Base-by-base conservation (phyloP, 441 rosid species). In the Erysimum cheiri region DNA sequence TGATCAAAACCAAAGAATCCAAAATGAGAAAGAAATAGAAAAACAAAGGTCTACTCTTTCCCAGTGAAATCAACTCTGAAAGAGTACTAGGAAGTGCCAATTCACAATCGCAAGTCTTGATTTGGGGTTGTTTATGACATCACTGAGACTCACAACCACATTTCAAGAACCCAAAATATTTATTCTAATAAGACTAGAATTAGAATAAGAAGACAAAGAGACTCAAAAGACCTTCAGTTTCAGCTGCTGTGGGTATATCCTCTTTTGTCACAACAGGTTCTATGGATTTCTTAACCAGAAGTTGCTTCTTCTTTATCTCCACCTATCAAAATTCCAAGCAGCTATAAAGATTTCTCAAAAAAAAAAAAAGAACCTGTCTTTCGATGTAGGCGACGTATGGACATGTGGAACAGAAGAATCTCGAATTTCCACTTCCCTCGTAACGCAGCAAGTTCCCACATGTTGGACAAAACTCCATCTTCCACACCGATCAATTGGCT, bases 201-300 rank as follows among this genome's bases (percentile, higher is more conserved):
- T 22, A 22, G 31, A 35, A 57, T 19, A 36, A 33, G 60, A 6
- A n/a, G 26, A 19, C 22, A n/a, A n/a, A n/a, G n/a, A n/a, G n/a
- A n/a, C n/a, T n/a, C n/a, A n/a, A n/a, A n/a, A n/a, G 37, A 75
- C 78, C 70, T 62, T 75, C 74, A 4, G 78, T 75, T 69, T 69
- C 71, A 48, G 70, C 61, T 4, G 32, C 78, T 63, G 9, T 33
- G 0, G 78, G 74, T 10, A 69, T 69, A 47, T 69, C 70, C 0
- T 69, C 48, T 63, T 75, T 62, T 6, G 46, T 46, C 32, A 69
- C 55, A 46, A 75, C 70, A 29, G 70, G 17, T 3, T 75, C 78
- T 1, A 75, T 46, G 1, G 78, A 15, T 56, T 74, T 75, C 61
- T 69, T 69, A 54, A 63, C 70, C 5, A 75, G 33, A 32, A 75